Evolutionary conservation across 2,329 filamentous ascomycete species (phyloP), one percentile per base, ranked within the genome.

Genomic region (Ascochyta fabae): DNA sequence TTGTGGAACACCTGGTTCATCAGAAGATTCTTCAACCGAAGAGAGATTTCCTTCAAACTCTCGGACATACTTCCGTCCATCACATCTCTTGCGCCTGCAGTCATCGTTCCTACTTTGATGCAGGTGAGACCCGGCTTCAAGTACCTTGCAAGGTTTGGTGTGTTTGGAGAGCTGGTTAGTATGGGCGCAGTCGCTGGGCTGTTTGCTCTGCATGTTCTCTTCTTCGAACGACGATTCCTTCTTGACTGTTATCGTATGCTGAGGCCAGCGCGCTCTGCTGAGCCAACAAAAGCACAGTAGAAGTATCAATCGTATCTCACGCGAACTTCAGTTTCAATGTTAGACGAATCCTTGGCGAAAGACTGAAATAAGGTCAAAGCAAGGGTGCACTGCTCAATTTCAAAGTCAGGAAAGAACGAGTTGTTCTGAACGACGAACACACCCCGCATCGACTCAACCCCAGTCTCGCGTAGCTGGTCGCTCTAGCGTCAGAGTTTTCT

Each of bases 1-100:
- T 58, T 85, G 7, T 99, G 92, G 91, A 95, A 92, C 68, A 77
- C 79, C 16, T 69, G 73, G 40, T 99, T 96, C 70, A 90, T 97
- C 53, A 78, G 74, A 31, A 64, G 73, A 0, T 77, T 67, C 49
- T 75, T 76, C 46, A 48, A 40, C 13, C 39, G 53, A 7, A 66
- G 61, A 22, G 59, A 58, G 0, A 53, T 65, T 10, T 50, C 43
- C 9, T 70, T 71, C 35, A 60, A 48, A n/a, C 24, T 69, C 12
- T 42, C 45, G 12, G 59, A 62, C 4, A 60, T 57, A 2, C 10
- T 72, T 38, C 70, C 71, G 5, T 65, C 58, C 3, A 43, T 62
- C 10, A 57, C 56, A 9, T 75, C 75, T 35, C 65, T 77, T 9
- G 78, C 74, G 16, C 72, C 73, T 7, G 73, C 75, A 4, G 70